phyloP scores from a whole-genome alignment of 2,329 filamentous ascomycete species.

The Monilinia fructicola region DNA sequence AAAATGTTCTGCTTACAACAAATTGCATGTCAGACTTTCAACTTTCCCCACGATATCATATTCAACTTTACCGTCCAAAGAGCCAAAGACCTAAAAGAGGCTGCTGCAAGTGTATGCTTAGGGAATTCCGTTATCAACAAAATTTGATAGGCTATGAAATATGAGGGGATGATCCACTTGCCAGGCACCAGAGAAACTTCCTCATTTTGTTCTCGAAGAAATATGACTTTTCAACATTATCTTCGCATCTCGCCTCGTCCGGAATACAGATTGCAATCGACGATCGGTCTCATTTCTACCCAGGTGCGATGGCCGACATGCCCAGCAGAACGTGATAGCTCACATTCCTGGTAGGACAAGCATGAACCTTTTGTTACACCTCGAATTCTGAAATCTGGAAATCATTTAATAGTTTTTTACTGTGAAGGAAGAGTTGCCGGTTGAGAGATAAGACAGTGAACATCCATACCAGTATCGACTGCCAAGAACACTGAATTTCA shows the following conservation, averaged over 20 bases:
- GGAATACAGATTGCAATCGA: not conserved
- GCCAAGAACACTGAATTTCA: conserved; percentile 2
- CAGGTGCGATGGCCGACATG: conserved; percentile 13
- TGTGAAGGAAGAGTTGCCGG: not conserved
- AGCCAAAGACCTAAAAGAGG: not conserved
- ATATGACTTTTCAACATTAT: not conserved
- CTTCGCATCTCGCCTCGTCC: conserved; percentile 14
- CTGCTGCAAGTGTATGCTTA: conserved; percentile 22
- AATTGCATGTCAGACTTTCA: conserved; percentile 12
- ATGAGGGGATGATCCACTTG: conserved; percentile 7
- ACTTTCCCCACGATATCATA: conserved; percentile 19
- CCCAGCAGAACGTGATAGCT: conserved; percentile 12
- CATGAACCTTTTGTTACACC: conserved; percentile 3
- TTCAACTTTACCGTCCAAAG: conserved; percentile 10
- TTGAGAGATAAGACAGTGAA: conserved; percentile 4
- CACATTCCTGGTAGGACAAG: not conserved
- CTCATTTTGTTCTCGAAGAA: conserved; percentile 22
- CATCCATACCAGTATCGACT: not conserved
- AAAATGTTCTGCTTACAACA: conserved; percentile 17
- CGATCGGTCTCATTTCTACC: conserved; percentile 13
- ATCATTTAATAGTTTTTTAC: not conserved
- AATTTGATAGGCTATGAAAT: conserved; percentile 17
- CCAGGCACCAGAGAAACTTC: conserved; percentile 5
- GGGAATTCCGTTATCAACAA: conserved; percentile 18
- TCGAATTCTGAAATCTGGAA: not conserved